A percentile compares a stretch with the other conserved stretches of the same genome.
Conservation (phyloP, 2,329 filamentous ascomycete genomes). For the Sporothrix luriei region DNA sequence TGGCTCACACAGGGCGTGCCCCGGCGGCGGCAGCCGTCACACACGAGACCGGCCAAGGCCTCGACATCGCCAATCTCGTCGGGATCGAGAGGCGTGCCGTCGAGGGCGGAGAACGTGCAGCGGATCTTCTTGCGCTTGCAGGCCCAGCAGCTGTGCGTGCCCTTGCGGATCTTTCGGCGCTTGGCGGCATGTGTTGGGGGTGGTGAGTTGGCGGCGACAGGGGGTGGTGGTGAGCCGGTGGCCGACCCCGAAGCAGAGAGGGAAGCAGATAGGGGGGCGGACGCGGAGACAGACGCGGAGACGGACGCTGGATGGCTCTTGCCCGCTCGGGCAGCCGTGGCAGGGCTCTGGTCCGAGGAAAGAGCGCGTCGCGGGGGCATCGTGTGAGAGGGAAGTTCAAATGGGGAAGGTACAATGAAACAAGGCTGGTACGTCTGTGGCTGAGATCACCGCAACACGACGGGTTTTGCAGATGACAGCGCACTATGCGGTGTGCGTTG, state of each 20-base stretch:
- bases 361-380: constrained; percentile 21
- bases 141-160: constrained; percentile 59
- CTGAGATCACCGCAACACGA: not conserved
- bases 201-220: not conserved
- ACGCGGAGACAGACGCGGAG: not conserved
- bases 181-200: constrained; percentile 19
- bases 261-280: not conserved
- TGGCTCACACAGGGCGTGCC: constrained; percentile 52
- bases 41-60: constrained; percentile 43
- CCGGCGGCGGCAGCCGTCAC: constrained; percentile 52
- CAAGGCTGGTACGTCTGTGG: constrained; percentile 9
- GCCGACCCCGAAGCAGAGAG: not conserved
- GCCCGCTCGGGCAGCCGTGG: not conserved
- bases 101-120: constrained; percentile 49
- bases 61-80: constrained; percentile 21
- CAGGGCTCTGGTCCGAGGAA: constrained; percentile 4
- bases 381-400: not conserved
- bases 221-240: not conserved
- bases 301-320: not conserved
- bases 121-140: constrained; percentile 59
- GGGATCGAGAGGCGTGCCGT: constrained; percentile 16
- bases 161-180: constrained; percentile 37
- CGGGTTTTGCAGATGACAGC: not conserved
- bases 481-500: not conserved
- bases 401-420: not conserved